Evolutionary conservation across 2,329 filamentous ascomycete genomes (phyloP).

Genomic region (Ophiostoma piceae): DNA sequence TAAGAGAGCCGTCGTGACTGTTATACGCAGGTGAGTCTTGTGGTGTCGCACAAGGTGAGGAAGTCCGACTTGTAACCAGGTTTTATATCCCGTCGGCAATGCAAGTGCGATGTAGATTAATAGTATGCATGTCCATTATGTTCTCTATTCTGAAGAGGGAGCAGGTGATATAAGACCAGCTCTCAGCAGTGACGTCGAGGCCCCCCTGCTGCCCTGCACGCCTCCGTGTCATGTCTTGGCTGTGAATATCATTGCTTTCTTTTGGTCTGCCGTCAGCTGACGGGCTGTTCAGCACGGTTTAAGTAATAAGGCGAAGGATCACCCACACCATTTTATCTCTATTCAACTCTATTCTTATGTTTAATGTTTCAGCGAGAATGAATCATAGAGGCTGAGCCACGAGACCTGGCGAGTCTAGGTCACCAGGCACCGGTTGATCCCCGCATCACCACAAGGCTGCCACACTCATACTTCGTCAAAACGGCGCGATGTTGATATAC

Average conservation of each 20-base stretch:
- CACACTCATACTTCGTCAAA: background rate
- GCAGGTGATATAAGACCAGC: background rate
- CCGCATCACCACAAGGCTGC: constrained; percentile 2
- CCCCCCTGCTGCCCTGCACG: background rate
- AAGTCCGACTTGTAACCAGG: background rate
- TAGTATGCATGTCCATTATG: no score
- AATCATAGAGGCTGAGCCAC: background rate
- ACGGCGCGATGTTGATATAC: background rate
- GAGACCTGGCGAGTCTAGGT: background rate
- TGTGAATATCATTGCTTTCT: background rate
- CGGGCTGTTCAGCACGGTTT: background rate
- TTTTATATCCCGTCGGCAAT: background rate
- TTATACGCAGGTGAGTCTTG: background rate
- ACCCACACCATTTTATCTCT: background rate
- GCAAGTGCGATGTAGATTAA: no score
- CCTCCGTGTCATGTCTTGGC: background rate
- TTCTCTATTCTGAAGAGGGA: background rate
- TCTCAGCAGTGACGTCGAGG: constrained; percentile 1
- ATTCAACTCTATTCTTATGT: background rate
- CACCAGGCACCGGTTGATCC: background rate
- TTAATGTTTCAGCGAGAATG: background rate
- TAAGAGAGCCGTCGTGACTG: background rate
- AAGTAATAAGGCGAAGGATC: background rate
- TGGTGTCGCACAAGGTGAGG: background rate
- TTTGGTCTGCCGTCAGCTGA: background rate